Evolutionary conservation across 768 basidiomycete genomes (phyloP).

Genomic region (Harrya chromipes): DNA sequence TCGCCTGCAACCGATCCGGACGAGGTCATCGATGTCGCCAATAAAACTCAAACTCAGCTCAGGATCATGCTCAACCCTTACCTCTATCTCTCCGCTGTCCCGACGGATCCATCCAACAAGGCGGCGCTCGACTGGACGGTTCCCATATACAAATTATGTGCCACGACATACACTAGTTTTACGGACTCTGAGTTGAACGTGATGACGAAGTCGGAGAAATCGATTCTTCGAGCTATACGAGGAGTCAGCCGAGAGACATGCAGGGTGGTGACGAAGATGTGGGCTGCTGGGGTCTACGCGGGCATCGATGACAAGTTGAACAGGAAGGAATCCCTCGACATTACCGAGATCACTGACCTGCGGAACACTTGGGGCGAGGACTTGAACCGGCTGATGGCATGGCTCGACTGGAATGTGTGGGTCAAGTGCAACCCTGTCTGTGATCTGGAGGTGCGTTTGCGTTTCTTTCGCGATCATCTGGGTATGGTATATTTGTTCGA

Average conservation of each 20-base stretch:
- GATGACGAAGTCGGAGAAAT: constrained; percentile 29
- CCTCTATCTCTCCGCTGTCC: constrained; percentile 15
- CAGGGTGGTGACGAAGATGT: constrained; percentile 42
- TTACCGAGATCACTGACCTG: constrained; percentile 6
- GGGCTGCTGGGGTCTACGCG: constrained; percentile 38
- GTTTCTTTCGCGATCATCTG: neutral
- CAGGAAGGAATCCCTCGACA: neutral
- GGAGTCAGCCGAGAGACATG: constrained; percentile 46
- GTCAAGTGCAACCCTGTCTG: constrained; percentile 46
- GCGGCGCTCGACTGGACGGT: constrained; percentile 23
- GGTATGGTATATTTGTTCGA: too few species aligned
- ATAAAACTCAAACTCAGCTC: constrained; percentile 22
- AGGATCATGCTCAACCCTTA: constrained; percentile 31
- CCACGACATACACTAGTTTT: constrained; percentile 22
- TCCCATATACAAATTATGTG: constrained; percentile 31
- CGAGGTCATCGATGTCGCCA: constrained; percentile 6
- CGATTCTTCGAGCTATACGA: constrained; percentile 27
- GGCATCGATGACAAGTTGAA: constrained; percentile 16
- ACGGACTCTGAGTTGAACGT: neutral
- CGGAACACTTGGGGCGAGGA: constrained; percentile 35
- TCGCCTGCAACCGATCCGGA: neutral
- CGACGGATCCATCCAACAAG: neutral
- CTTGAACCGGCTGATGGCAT: constrained; percentile 38
- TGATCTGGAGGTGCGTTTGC: constrained; percentile 39
- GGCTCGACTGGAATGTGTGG: constrained; percentile 56